These are phyloP conservation scores for Starmerella sp. DNA, from an alignment of 805 yeast species.

Conservation along the genomic window DNA sequence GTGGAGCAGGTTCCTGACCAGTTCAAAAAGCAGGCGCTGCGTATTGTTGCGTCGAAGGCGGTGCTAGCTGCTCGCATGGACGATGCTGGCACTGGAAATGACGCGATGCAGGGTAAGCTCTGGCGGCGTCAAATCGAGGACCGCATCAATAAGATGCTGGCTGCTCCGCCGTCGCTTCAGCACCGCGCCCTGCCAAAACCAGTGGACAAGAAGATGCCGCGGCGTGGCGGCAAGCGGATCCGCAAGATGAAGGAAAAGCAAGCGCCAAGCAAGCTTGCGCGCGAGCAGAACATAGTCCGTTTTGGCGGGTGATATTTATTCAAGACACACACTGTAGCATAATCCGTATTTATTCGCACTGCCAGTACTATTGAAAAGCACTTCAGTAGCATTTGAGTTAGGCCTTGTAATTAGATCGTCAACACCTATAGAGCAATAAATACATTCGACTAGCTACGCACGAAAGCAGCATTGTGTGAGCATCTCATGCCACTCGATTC, in stretches of 20 bases:
- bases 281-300: slow-evolving; percentile 72
- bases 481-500: too few relatives aligned
- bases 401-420: too few relatives aligned
- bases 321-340: too few relatives aligned
- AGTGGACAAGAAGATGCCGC: slow-evolving; percentile 61
- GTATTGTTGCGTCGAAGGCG: slow-evolving; percentile 70
- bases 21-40: slow-evolving; percentile 51
- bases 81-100: slow-evolving; percentile 33
- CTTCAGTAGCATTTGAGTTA: too few relatives aligned
- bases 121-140: slow-evolving; percentile 50
- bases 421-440: too few relatives aligned
- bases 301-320: slow-evolving; percentile 40
- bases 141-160: slow-evolving; percentile 58
- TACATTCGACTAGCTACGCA: too few relatives aligned
- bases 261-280: slow-evolving; percentile 67
- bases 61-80: slow-evolving; percentile 74
- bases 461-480: too few relatives aligned
- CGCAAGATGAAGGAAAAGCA: slow-evolving; percentile 73
- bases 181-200: slow-evolving; percentile 66
- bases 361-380: too few relatives aligned
- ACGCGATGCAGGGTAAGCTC: slow-evolving; percentile 45
- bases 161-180: slow-evolving; percentile 60
- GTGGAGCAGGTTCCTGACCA: slow-evolving; percentile 10
- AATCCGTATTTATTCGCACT: neutral
- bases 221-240: slow-evolving; percentile 73